phyloP scores from a whole-genome alignment of 1,139 yeast genomes.

The Geotrichum candidum region DNA sequence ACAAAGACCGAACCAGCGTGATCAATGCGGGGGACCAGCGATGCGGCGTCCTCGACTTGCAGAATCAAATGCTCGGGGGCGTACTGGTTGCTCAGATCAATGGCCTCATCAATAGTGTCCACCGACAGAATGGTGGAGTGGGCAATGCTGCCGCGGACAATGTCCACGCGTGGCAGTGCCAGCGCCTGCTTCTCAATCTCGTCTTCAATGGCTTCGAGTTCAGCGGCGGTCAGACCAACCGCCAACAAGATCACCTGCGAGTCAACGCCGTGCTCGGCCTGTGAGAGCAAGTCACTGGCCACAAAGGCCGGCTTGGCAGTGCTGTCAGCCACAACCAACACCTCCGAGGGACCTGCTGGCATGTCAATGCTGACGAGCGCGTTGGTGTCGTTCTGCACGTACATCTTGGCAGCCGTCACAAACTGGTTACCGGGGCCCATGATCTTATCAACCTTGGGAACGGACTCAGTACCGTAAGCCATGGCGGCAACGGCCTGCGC shows the following conservation, averaged over 20 bases:
- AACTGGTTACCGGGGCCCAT: conserved; percentile 99
- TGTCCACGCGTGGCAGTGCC: conserved; percentile 86
- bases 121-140: conserved; percentile 81
- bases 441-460: conserved; percentile 92
- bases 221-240: conserved; percentile 55
- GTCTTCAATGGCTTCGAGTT: conserved; percentile 63
- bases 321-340: conserved; percentile 82
- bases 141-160: conserved; percentile 83
- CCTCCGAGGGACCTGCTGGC: conserved; percentile 99
- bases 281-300: conserved; percentile 90
- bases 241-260: conserved; percentile 93
- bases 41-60: conserved; percentile 73
- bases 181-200: conserved; percentile 82
- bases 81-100: conserved; percentile 75
- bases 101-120: conserved; percentile 65
- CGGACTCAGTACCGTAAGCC: conserved; percentile 94
- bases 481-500: conserved; percentile 98
- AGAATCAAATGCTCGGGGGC: conserved; percentile 97
- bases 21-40: conserved; percentile 65
- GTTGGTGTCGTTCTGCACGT: conserved; percentile 89
- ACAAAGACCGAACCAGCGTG: conserved; percentile 97
- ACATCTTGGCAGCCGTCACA: conserved; percentile 98
- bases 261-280: conserved; percentile 98
- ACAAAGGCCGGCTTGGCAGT: conserved; percentile 90
- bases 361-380: conserved; percentile 95